These are phyloP conservation scores for Flaveria bidentis DNA, from an alignment of 129 eudicot genomes.

Conservation along the genomic window DNA sequence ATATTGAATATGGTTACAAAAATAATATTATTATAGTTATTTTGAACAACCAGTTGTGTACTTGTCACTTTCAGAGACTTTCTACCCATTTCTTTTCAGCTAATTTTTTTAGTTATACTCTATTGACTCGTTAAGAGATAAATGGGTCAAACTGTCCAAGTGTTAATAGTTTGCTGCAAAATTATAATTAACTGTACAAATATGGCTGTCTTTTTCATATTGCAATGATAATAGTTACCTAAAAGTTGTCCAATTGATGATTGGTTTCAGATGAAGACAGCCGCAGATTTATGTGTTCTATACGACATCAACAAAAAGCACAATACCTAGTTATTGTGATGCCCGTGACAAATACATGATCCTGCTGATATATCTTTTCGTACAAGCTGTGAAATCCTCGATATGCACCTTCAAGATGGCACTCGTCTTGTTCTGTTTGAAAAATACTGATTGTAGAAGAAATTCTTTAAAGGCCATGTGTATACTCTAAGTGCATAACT, in stretches of 20 bases:
- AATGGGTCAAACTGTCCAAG: background rate
- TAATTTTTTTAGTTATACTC: background rate
- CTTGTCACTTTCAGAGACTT: background rate
- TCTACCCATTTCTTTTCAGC: background rate
- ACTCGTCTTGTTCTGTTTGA: conserved; percentile 22
- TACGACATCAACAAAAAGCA: conserved; percentile 78
- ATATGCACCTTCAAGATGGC: conserved; percentile 19
- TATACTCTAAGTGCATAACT: conserved; percentile 42
- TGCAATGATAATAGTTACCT: background rate
- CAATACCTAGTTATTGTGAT: conserved; percentile 42
- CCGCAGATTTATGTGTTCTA: conserved; percentile 90
- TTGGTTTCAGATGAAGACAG: conserved; percentile 81
- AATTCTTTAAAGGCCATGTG: conserved; percentile 29
- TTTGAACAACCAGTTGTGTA: background rate
- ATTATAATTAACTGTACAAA: background rate
- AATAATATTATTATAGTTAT: too few relatives aligned
- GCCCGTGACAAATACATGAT: background rate
- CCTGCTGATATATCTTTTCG: conserved; percentile 12
- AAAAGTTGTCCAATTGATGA: conserved; percentile 9
- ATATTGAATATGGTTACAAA: too few relatives aligned
- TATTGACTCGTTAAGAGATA: background rate
- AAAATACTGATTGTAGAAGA: conserved; percentile 31
- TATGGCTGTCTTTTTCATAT: background rate
- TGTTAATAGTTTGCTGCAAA: background rate
- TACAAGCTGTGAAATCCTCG: conserved; percentile 23